Conservation (phyloP, 805 yeast genomes). For the Pichia cephalocereana region DNA sequence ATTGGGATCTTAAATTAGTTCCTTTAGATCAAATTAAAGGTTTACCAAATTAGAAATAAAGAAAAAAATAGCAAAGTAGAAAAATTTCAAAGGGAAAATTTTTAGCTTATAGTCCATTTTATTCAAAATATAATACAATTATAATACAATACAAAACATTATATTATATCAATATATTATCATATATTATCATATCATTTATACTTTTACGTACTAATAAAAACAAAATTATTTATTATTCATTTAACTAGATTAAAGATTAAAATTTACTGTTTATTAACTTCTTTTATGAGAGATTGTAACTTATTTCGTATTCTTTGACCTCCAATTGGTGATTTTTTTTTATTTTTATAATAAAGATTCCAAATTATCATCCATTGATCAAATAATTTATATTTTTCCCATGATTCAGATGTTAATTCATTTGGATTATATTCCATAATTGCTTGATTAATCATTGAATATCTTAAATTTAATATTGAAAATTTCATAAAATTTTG, state of each 20-base stretch:
- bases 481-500: not conserved
- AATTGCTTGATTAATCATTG: not conserved
- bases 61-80: not conserved
- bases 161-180: too few species aligned
- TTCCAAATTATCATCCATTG: slow-evolving; percentile 9
- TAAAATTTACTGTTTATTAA: too few species aligned
- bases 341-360: slow-evolving; percentile 2
- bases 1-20: slow-evolving; percentile 43
- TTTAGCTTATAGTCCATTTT: too few species aligned
- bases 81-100: not conserved
- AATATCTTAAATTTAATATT: slow-evolving; percentile 1
- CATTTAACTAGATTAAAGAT: too few species aligned
- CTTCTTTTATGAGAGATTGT: not conserved
- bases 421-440: slow-evolving; percentile 3
- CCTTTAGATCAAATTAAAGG: slow-evolving; percentile 41
- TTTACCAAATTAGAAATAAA: slow-evolving; percentile 6
- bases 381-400: not conserved
- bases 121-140: too few species aligned
- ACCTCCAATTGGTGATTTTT: slow-evolving; percentile 3
- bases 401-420: slow-evolving; percentile 1
- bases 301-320: not conserved
- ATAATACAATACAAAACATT: too few species aligned
- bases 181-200: not conserved
- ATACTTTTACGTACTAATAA: not conserved
- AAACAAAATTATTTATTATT: not conserved